A percentile compares a stretch with the other conserved stretches of the same genome.
phyloP scores from a whole-genome alignment of 192 early-diverging fungal genomes.

The Podila epigama region DNA sequence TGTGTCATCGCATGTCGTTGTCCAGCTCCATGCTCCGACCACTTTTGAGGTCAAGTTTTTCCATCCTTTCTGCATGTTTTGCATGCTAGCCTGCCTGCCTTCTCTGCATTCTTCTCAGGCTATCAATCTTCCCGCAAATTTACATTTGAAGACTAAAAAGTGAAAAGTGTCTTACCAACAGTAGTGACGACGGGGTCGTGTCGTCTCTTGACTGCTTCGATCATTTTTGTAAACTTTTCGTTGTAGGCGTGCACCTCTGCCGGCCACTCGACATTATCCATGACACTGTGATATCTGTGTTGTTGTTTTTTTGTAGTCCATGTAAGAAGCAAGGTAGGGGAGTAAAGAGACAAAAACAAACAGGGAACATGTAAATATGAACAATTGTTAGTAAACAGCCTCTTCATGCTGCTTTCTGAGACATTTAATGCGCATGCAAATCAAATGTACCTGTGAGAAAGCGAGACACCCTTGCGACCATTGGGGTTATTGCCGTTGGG shows the following conservation, averaged over 20 bases:
- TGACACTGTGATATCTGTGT: constrained; percentile 62
- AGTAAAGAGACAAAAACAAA: constrained; percentile 2
- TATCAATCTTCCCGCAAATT: background rate
- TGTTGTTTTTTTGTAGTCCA: no score
- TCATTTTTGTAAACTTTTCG: constrained; percentile 82
- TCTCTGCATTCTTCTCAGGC: no score
- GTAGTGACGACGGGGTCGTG: constrained; percentile 94
- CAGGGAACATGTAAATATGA: no score
- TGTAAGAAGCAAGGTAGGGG: no score
- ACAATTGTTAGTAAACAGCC: background rate
- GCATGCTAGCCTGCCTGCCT: no score
- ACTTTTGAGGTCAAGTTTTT: no score
- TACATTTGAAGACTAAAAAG: background rate
- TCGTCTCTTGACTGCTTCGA: constrained; percentile 91
- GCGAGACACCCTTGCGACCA: constrained; percentile 33
- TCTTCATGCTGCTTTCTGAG: no score
- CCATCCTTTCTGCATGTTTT: no score
- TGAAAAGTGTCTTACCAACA: constrained; percentile 62
- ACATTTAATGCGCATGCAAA: background rate
- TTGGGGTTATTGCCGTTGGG: constrained; percentile 13
- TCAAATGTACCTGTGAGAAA: constrained; percentile 57
- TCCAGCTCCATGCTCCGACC: no score
- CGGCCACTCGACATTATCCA: constrained; percentile 64
- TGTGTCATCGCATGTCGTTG: no score
- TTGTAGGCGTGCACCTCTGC: constrained; percentile 82